phyloP scores from a whole-genome alignment of 305 asterid species.

The Nicotiana rustica region DNA sequence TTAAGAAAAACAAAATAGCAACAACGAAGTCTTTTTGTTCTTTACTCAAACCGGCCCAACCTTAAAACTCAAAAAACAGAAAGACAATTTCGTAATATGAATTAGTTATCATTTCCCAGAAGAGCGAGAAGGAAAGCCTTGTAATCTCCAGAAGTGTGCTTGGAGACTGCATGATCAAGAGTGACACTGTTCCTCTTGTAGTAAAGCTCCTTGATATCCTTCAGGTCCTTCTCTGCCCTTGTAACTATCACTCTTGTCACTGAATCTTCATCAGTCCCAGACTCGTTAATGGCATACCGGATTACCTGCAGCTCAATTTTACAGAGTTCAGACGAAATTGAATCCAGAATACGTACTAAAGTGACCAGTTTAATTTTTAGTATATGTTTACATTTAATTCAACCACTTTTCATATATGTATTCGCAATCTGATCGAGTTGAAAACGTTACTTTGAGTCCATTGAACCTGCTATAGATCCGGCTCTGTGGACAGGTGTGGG shows the following conservation, averaged over 20 bases:
- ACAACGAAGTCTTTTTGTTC: not conserved
- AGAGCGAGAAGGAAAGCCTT: conserved; percentile 70
- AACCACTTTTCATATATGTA: too few relatives aligned
- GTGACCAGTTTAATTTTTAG: too few relatives aligned
- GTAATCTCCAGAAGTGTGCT: conserved; percentile 79
- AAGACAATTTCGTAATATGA: not conserved
- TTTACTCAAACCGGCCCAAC: not conserved
- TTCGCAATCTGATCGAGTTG: too few relatives aligned
- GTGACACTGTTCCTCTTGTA: conserved; percentile 66
- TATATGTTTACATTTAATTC: too few relatives aligned
- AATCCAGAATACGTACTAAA: too few relatives aligned
- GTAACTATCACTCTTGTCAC: conserved; percentile 27
- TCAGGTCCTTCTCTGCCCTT: conserved; percentile 53
- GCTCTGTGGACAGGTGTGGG: too few relatives aligned
- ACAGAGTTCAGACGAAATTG: not conserved
- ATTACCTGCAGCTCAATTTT: not conserved
- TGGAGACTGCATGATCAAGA: conserved; percentile 67
- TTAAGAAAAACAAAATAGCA: not conserved
- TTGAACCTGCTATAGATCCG: too few relatives aligned
- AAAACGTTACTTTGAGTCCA: too few relatives aligned
- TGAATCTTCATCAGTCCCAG: conserved; percentile 18
- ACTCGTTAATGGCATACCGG: conserved; percentile 1
- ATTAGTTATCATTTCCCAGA: conserved; percentile 60
- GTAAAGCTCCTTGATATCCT: conserved; percentile 60
- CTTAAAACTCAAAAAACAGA: not conserved